phyloP scores from a whole-genome alignment of 2,329 filamentous ascomycete genomes.

The Trichoderma sp. region DNA sequence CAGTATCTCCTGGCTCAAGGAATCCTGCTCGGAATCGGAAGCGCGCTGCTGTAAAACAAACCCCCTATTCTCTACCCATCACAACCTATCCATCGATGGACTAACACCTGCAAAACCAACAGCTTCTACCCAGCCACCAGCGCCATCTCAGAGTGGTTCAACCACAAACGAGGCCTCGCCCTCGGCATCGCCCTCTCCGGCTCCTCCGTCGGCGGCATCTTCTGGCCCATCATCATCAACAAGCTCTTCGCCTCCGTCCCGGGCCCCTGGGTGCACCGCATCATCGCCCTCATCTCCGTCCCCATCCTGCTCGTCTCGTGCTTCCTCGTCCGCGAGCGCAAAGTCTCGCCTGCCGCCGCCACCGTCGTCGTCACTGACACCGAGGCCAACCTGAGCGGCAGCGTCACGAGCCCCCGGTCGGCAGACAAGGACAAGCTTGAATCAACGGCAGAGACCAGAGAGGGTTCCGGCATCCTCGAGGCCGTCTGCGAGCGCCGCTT shows the following conservation, averaged over 20 bases:
- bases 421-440: conserved; percentile 21
- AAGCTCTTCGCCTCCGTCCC: conserved; percentile 28
- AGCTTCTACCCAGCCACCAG: conserved; percentile 40
- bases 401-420: not conserved
- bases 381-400: conserved; percentile 14
- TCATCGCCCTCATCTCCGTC: conserved; percentile 33
- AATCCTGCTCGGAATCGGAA: conserved; percentile 46
- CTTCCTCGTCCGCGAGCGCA: conserved; percentile 37
- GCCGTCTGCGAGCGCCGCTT: conserved; percentile 35
- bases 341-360: conserved; percentile 11
- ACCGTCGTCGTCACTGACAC: conserved; percentile 24
- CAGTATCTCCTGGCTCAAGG: conserved; percentile 47
- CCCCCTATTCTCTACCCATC: not conserved
- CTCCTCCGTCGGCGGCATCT: conserved; percentile 38
- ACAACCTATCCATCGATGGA: not conserved
- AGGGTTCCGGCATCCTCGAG: conserved; percentile 32
- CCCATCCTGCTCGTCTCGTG: conserved; percentile 36
- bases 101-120: not conserved
- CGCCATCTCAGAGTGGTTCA: conserved; percentile 40
- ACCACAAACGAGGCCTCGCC: conserved; percentile 37
- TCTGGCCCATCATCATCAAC: conserved; percentile 38
- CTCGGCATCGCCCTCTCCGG: conserved; percentile 40
- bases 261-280: conserved; percentile 31
- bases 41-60: conserved; percentile 40
- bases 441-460: too few relatives aligned